Conservation (phyloP, 176 grass and related monocot species). For the Musa itinerans region DNA sequence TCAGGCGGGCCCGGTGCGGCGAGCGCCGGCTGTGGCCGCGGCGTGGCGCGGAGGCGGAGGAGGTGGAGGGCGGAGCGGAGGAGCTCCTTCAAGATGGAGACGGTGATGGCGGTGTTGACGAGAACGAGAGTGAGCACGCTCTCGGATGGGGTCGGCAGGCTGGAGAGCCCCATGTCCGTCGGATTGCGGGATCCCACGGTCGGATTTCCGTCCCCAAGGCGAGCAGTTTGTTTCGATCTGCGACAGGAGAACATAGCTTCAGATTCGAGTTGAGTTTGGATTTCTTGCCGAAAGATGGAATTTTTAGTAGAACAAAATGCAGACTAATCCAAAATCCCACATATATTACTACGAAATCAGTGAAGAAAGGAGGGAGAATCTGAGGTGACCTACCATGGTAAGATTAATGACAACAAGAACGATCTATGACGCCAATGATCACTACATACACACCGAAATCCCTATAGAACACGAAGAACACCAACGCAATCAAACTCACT, state of each 20-base stretch:
- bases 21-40: neutral
- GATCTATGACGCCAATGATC: no score
- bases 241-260: neutral
- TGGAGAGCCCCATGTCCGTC: slow-evolving; percentile 46
- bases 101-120: slow-evolving; percentile 45
- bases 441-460: no score
- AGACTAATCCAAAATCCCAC: neutral
- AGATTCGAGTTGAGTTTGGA: neutral
- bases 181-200: neutral
- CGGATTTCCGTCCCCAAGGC: no score
- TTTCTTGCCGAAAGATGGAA: neutral
- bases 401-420: no score
- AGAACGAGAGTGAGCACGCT: slow-evolving; percentile 44
- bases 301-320: neutral
- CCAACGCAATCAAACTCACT: no score
- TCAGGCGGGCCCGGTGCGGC: neutral
- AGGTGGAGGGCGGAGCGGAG: slow-evolving; percentile 32
- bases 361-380: neutral
- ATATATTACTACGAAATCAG: neutral
- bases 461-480: no score
- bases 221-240: neutral
- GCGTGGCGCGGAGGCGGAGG: slow-evolving; percentile 25
- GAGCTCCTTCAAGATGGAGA: slow-evolving; percentile 43
- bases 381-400: no score
- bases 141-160: slow-evolving; percentile 58